A percentile compares a stretch with the other conserved stretches of the same genome.
phyloP scores from a whole-genome alignment of 805 yeast species.

The Cyberlindnera sargentensis region DNA sequence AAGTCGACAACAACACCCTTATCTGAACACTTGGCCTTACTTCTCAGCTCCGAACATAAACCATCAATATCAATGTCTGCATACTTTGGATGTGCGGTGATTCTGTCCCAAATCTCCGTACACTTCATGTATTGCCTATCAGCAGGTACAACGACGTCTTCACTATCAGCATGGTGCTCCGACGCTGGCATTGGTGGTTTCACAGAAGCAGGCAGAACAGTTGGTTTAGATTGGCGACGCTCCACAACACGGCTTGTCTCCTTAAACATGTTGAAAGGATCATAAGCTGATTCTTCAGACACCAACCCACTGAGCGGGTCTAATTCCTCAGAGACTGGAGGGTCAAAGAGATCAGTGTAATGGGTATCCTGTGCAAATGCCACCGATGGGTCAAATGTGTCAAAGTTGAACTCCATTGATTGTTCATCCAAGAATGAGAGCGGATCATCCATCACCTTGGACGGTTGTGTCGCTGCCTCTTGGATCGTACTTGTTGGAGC shows the following conservation, averaged over 20 bases:
- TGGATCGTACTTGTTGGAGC: not conserved
- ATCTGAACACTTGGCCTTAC: constrained; percentile 94
- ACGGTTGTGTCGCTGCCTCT: not conserved
- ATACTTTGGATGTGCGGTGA: constrained; percentile 89
- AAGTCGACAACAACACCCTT: constrained; percentile 83
- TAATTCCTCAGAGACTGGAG: constrained; percentile 3
- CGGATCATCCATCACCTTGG: constrained; percentile 30
- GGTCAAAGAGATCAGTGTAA: constrained; percentile 8
- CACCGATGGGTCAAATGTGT: constrained; percentile 45
- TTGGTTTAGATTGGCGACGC: constrained; percentile 4
- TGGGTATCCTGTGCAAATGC: constrained; percentile 32
- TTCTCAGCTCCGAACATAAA: constrained; percentile 78
- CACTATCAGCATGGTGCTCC: not conserved
- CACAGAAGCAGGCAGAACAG: not conserved
- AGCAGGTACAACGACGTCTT: constrained; percentile 61
- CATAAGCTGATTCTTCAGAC: constrained; percentile 51
- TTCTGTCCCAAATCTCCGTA: constrained; percentile 94
- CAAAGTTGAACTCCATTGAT: constrained; percentile 9
- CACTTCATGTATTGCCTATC: constrained; percentile 60
- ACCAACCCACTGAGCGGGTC: constrained; percentile 37
- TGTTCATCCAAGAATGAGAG: constrained; percentile 37
- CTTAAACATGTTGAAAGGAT: constrained; percentile 36
- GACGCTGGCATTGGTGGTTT: not conserved
- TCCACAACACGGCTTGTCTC: constrained; percentile 2
- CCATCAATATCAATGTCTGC: constrained; percentile 93